Evolutionary conservation across 306 rosid genomes (phyloP).

Genomic region (Medicago arabica): DNA sequence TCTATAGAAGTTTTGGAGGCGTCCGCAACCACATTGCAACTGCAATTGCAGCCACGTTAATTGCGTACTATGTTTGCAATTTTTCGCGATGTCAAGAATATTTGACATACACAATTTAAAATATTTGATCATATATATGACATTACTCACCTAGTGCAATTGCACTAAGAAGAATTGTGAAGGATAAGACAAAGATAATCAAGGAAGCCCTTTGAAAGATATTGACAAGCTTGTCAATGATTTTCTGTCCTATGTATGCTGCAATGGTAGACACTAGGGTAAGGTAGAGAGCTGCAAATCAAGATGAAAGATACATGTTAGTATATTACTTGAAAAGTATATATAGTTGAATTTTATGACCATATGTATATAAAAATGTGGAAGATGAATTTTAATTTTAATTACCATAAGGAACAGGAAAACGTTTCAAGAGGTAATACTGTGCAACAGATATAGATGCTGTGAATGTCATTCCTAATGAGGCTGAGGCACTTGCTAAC

Average conservation of each 20-base stretch:
- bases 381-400: constrained; percentile 10
- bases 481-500: constrained; percentile 91
- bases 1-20: background rate
- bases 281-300: constrained; percentile 52
- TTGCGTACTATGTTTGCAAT: background rate
- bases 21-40: background rate
- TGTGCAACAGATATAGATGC: constrained; percentile 85
- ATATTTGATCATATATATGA: background rate
- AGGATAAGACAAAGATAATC: constrained; percentile 58
- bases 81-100: background rate
- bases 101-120: background rate
- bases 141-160: constrained; percentile 58
- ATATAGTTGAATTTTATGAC: background rate
- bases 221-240: constrained; percentile 61
- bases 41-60: background rate
- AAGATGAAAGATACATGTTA: background rate
- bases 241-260: constrained; percentile 60
- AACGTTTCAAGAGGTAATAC: constrained; percentile 78
- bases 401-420: constrained; percentile 81
- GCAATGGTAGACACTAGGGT: background rate
- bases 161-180: constrained; percentile 31
- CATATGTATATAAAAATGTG: background rate
- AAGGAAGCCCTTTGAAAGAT: constrained; percentile 74
- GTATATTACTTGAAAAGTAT: background rate
- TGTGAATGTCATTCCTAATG: constrained; percentile 87